phyloP scores from a whole-genome alignment of 768 basidiomycete genomes.

The Termitomyces sp. region DNA sequence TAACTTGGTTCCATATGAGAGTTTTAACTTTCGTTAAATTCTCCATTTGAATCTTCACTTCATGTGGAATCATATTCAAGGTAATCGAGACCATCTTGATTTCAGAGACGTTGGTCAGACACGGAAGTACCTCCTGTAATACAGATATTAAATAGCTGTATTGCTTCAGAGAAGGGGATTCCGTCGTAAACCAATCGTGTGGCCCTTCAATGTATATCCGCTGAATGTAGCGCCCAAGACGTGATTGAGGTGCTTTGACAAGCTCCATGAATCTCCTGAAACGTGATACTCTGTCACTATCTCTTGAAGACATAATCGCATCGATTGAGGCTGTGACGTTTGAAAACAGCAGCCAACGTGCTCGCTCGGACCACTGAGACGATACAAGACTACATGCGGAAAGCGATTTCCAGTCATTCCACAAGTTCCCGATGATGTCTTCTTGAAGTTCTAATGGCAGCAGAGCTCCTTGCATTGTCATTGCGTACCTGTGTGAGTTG shows the following conservation, averaged over 20 bases:
- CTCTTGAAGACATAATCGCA: too few relatives aligned
- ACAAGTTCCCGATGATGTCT: not conserved
- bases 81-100: not conserved
- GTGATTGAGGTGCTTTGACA: not conserved
- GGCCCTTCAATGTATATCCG: not conserved
- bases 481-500: not conserved
- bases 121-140: not conserved
- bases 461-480: not conserved
- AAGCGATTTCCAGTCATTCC: not conserved
- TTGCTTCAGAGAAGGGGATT: not conserved
- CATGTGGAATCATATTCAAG: not conserved
- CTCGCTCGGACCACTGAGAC: not conserved
- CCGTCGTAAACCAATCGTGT: not conserved
- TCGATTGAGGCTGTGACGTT: not conserved
- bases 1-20: not conserved
- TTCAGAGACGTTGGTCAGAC: not conserved
- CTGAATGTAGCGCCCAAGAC: not conserved
- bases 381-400: not conserved
- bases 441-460: not conserved
- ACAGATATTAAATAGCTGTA: not conserved
- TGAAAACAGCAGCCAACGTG: not conserved
- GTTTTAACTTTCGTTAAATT: not conserved
- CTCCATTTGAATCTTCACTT: not conserved
- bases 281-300: rapidly evolving
- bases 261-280: not conserved